Conservation (phyloP, 805 yeast species). For the Metschnikowia kofuensis region DNA sequence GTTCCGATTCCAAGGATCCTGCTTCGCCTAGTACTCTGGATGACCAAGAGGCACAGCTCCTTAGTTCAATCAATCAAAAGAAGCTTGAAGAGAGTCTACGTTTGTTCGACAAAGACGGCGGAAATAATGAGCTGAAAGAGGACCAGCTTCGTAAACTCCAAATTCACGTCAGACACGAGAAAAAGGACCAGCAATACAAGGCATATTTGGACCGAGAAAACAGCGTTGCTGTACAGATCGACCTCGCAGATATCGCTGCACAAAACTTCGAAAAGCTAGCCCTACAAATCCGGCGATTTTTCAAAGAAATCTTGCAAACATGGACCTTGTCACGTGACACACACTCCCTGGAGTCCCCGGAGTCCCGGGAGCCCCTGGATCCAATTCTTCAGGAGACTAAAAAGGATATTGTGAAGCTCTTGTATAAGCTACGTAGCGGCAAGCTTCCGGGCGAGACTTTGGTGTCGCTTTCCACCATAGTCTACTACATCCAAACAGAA, state of each 20-base stretch:
- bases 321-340: conserved; percentile 33
- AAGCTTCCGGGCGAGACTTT: conserved; percentile 45
- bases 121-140: conserved; percentile 15
- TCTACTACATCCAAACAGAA: conserved; percentile 55
- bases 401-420: conserved; percentile 50
- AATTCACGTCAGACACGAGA: conserved; percentile 15
- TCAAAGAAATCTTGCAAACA: conserved; percentile 41
- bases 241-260: conserved; percentile 30
- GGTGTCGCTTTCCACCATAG: conserved; percentile 56
- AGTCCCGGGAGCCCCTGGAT: background rate
- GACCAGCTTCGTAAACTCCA: conserved; percentile 19
- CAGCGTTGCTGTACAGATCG: conserved; percentile 13
- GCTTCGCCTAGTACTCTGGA: too few species aligned
- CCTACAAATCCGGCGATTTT: conserved; percentile 45
- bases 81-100: conserved; percentile 7
- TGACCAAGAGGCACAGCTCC: background rate
- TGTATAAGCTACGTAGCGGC: conserved; percentile 34
- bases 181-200: conserved; percentile 21
- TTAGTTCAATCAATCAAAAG: conserved; percentile 1
- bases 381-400: conserved; percentile 33
- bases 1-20: too few species aligned
- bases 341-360: too few species aligned
- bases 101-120: conserved; percentile 15
- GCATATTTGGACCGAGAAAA: conserved; percentile 28
- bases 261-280: conserved; percentile 26